phyloP scores from a whole-genome alignment of 2,329 filamentous ascomycete genomes.

The Penicillium polonicum region DNA sequence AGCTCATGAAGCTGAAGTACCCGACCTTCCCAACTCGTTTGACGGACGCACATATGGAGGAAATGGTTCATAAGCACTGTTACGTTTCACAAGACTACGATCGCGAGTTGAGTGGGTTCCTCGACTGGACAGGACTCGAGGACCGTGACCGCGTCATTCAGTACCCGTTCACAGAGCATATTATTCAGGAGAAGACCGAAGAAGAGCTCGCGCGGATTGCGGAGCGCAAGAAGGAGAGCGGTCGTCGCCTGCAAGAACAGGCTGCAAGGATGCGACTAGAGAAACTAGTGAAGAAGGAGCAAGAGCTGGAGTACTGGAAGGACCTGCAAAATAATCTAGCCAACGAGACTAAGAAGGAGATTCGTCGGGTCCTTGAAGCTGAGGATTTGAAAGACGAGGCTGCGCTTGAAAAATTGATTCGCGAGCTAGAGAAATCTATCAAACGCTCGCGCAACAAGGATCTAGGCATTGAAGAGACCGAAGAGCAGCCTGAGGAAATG shows the following conservation, averaged over 20 bases:
- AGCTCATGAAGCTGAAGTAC: conserved; percentile 88
- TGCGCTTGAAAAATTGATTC: conserved; percentile 78
- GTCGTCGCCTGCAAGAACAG: conserved; percentile 86
- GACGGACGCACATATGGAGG: conserved; percentile 80
- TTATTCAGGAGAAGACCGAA: conserved; percentile 86
- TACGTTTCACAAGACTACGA: conserved; percentile 86
- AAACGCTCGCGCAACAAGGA: conserved; percentile 91
- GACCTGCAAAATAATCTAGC: conserved; percentile 71
- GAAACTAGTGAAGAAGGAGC: conserved; percentile 91
- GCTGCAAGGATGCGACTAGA: conserved; percentile 96
- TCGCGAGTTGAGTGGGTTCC: conserved; percentile 68
- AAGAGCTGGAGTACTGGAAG: conserved; percentile 92
- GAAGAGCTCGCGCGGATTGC: conserved; percentile 88
- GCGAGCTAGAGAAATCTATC: conserved; percentile 86
- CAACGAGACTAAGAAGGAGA: conserved; percentile 86
- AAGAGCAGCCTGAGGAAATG: conserved; percentile 72
- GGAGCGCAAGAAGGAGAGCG: conserved; percentile 93
- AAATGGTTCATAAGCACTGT: conserved; percentile 83
- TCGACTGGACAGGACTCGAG: conserved; percentile 91
- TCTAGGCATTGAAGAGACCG: conserved; percentile 78
- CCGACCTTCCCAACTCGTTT: conserved; percentile 84
- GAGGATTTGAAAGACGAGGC: conserved; percentile 91
- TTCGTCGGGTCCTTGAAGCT: conserved; percentile 77
- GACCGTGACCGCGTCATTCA: conserved; percentile 87
- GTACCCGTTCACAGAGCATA: conserved; percentile 88